phyloP scores from a whole-genome alignment of 768 basidiomycete genomes.

The Nidularia sp. region DNA sequence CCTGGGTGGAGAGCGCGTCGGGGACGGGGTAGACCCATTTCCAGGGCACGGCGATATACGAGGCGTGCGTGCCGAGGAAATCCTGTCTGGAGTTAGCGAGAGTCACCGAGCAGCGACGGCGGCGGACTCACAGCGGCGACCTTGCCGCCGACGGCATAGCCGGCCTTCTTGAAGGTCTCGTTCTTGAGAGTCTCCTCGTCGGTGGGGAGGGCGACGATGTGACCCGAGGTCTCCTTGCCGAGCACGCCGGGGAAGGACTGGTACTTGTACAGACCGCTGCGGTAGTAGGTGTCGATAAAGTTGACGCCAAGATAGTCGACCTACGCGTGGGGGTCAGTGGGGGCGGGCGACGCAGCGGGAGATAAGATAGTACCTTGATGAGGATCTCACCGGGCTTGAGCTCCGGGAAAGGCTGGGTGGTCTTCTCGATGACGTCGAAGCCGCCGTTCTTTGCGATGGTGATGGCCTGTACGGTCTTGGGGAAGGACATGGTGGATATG shows the following conservation, averaged over 20 bases:
- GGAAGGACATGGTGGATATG: conserved; percentile 46
- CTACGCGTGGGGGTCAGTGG: conserved; percentile 23
- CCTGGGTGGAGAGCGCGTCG: conserved; percentile 46
- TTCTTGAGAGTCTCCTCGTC: conserved; percentile 57
- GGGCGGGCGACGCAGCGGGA: not conserved
- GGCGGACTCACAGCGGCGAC: conserved; percentile 64
- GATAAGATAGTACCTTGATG: conserved; percentile 28
- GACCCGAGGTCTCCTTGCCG: conserved; percentile 79
- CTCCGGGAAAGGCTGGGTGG: conserved; percentile 61
- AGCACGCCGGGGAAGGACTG: conserved; percentile 59
- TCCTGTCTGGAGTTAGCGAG: conserved; percentile 25
- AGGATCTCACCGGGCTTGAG: conserved; percentile 57
- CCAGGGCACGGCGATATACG: conserved; percentile 70
- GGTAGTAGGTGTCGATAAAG: conserved; percentile 82
- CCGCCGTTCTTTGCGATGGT: conserved; percentile 67
- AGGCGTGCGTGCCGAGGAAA: conserved; percentile 52
- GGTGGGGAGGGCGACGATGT: conserved; percentile 69
- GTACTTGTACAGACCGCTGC: conserved; percentile 67
- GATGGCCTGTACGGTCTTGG: conserved; percentile 64
- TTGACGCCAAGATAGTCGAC: conserved; percentile 79
- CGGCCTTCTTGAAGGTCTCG: conserved; percentile 58
- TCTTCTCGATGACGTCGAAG: conserved; percentile 71
- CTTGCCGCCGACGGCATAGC: conserved; percentile 62
- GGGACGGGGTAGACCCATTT: conserved; percentile 64
- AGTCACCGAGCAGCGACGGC: not conserved